Conservation (phyloP, 129 eudicot genomes). For the Artemisia annua region DNA sequence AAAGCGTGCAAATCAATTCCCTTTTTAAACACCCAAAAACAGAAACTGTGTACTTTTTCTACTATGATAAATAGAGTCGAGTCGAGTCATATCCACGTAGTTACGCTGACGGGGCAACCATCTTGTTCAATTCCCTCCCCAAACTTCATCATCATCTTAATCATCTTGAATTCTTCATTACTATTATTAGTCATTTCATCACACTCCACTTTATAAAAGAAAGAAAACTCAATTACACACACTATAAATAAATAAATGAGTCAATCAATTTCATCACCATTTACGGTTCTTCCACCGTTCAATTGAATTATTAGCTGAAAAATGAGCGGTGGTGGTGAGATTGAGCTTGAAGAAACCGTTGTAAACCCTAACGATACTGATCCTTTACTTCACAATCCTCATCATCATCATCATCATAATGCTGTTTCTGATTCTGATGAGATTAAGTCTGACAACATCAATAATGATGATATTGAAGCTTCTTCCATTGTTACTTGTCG, state of each 20-base stretch:
- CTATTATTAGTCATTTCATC: constrained; percentile 7
- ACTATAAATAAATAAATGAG: too few relatives aligned
- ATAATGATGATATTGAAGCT: constrained; percentile 53
- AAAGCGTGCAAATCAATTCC: too few relatives aligned
- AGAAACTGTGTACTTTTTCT: too few relatives aligned
- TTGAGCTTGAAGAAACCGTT: constrained; percentile 51
- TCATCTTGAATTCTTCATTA: constrained; percentile 18
- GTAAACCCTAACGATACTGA: constrained; percentile 59
- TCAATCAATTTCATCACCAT: constrained; percentile 3
- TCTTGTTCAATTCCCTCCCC: too few relatives aligned
- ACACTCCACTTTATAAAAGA: background rate
- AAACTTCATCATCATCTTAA: background rate
- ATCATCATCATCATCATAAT: constrained; percentile 4
- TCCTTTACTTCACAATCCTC: constrained; percentile 43
- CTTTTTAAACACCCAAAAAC: too few relatives aligned
- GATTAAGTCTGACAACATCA: background rate
- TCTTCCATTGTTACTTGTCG: constrained; percentile 57
- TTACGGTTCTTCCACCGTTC: constrained; percentile 3
- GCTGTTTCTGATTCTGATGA: constrained; percentile 22
- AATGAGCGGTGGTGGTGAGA: constrained; percentile 48
- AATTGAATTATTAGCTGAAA: background rate
- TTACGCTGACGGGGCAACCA: too few relatives aligned
- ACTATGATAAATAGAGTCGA: too few relatives aligned
- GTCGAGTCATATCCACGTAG: too few relatives aligned
- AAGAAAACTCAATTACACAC: background rate